A percentile compares a stretch with the other conserved stretches of the same genome.
These are phyloP conservation scores for Theobroma grandiflorum DNA, from an alignment of 441 rosid species.

Conservation along the genomic window DNA sequence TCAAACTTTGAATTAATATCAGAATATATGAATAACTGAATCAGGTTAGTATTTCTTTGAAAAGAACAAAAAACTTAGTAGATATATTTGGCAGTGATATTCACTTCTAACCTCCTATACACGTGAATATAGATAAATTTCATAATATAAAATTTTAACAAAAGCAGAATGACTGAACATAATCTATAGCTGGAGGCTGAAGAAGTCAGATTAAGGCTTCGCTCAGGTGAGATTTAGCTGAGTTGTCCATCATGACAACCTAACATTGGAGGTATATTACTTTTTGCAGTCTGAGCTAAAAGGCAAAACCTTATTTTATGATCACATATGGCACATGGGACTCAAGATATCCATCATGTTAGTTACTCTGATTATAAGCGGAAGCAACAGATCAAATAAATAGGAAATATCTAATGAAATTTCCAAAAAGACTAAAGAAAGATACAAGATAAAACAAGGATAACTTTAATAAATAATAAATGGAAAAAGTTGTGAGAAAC, in stretches of 20 bases:
- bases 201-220: neutral
- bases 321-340: neutral
- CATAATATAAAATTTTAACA: neutral
- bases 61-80: neutral
- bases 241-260: neutral
- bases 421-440: neutral
- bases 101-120: neutral
- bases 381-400: neutral
- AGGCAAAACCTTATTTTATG: neutral
- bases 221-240: neutral
- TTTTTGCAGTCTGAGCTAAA: neutral
- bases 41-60: neutral
- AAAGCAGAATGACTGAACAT: slow-evolving; percentile 6
- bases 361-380: neutral
- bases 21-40: neutral
- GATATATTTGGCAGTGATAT: neutral
- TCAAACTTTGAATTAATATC: neutral
- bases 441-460: neutral
- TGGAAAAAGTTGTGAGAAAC: neutral
- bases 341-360: neutral
- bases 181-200: neutral
- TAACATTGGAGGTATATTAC: neutral
- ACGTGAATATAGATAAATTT: neutral
- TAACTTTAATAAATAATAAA: neutral
- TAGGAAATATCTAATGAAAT: neutral